These are phyloP conservation scores for Pneumocystis sp. DNA, from an alignment of 1,139 yeast genomes.

Conservation along the genomic window DNA sequence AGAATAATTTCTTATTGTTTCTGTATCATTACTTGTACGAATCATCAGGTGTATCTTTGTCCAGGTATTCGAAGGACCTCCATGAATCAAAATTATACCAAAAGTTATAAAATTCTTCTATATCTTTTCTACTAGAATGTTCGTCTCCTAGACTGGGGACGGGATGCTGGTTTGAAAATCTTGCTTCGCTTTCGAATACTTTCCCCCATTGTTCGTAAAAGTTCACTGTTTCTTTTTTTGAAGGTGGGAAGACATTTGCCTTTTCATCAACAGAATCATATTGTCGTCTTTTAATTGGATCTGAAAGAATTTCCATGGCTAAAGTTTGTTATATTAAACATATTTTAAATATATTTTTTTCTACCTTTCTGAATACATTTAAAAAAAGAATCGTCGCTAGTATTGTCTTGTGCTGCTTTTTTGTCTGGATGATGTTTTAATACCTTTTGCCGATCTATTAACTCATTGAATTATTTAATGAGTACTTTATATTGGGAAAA, in stretches of 20 bases:
- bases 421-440: slow-evolving; percentile 97
- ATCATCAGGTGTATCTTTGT: slow-evolving; percentile 98
- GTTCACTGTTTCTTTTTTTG: slow-evolving; percentile 32
- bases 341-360: not conserved
- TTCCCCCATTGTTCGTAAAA: slow-evolving; percentile 90
- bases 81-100: slow-evolving; percentile 96
- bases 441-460: slow-evolving; percentile 58
- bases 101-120: slow-evolving; percentile 75
- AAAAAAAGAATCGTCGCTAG: slow-evolving; percentile 93
- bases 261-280: slow-evolving; percentile 86
- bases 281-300: slow-evolving; percentile 74
- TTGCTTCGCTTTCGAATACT: slow-evolving; percentile 69
- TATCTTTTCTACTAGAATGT: slow-evolving; percentile 60
- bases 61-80: slow-evolving; percentile 96
- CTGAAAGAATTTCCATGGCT: slow-evolving; percentile 79
- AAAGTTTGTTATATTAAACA: not conserved
- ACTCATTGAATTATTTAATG: not conserved
- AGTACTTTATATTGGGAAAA: not conserved
- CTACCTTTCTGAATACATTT: slow-evolving; percentile 74
- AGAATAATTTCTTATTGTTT: not conserved
- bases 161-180: slow-evolving; percentile 84
- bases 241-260: slow-evolving; percentile 77
- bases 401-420: slow-evolving; percentile 77
- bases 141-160: slow-evolving; percentile 67
- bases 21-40: slow-evolving; percentile 50